phyloP scores from a whole-genome alignment of 2,329 filamentous ascomycete species.

The Gyromitra esculenta region DNA sequence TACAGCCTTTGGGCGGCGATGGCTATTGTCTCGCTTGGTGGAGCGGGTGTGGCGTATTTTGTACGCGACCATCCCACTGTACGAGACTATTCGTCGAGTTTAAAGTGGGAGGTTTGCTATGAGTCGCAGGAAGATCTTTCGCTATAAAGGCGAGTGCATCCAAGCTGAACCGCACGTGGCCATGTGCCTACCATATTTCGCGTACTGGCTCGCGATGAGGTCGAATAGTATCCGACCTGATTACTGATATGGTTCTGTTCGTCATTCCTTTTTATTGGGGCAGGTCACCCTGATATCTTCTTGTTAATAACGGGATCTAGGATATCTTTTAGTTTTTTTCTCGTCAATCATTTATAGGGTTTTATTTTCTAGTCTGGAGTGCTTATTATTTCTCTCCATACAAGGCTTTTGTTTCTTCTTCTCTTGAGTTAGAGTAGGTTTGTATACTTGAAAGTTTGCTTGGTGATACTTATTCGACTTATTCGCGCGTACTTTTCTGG shows the following conservation, averaged over 20 bases:
- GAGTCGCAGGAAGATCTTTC: constrained; percentile 58
- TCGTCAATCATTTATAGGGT: neutral
- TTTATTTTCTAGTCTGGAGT: constrained; percentile 3
- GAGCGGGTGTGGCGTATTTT: constrained; percentile 63
- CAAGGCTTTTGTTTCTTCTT: constrained; percentile 6
- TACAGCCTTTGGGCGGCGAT: constrained; percentile 63
- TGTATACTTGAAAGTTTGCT: constrained; percentile 11
- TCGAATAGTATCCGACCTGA: constrained; percentile 11
- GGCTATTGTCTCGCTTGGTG: constrained; percentile 61
- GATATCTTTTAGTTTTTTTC: neutral
- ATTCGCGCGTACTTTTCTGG: constrained; percentile 13
- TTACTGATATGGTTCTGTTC: neutral
- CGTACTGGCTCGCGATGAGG: neutral
- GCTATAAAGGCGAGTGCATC: constrained; percentile 16
- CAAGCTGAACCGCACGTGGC: constrained; percentile 5
- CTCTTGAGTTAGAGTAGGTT: constrained; percentile 21
- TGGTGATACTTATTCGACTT: neutral
- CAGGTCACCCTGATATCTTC: neutral
- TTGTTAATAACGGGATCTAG: constrained; percentile 19
- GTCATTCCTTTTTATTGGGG: neutral
- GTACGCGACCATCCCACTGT: constrained; percentile 63
- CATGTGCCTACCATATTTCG: constrained; percentile 11
- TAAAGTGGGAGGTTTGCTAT: constrained; percentile 64
- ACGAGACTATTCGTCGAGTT: constrained; percentile 62
- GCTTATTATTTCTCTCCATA: neutral